Base-by-base conservation (phyloP, 225 moss, liverwort and hornwort species). In the Antitrichia curtipendula region DNA sequence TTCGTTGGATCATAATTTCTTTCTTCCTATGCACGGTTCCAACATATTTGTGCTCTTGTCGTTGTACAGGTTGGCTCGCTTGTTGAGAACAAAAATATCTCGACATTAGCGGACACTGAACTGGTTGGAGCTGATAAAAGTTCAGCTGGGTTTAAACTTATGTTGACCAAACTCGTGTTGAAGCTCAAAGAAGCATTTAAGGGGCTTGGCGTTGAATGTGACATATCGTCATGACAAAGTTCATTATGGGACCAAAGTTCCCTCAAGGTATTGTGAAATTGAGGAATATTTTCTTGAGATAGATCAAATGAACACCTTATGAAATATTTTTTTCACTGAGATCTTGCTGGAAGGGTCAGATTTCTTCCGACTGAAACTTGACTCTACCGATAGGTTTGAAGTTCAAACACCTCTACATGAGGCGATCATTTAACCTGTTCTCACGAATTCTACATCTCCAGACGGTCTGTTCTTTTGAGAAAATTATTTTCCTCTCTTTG, bases 141-240 rank as follows among this genome's bases (percentile, higher is more conserved):
- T 82, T 99, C 99, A 61, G 96, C 95, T 80, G 99, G 99, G n/a
- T 99, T 99, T 74, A 97, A 97, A 88, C 88, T 99, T 36, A 99
- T 99, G 99, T 92, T 99, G 86, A 91, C 88, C 82, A 99, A 99
- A 90, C 95, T 99, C 72, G 86, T 94, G 81, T 89, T 96, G 76
- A 99, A 93, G 90, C 95, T 99, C 59, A 82, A 86, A 76, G 91
- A 94, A 87, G 96, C 94, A 70, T 99, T 99, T 86, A 80, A 90
- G 85, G 92, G 93, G 86, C 92, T 97, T 75, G 96, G 95, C 70
- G 91, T 93, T 86, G 89, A 90, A 84, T 91, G 56, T 75, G 85
- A 85, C 86, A 22, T 34, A 70, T 87, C 71, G 69, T 90, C 86
- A 76, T 91, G 89, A 91, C 86, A n/a, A 25, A 80, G 82, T 77